phyloP scores from a whole-genome alignment of 331 rosid genomes.

The Pyrus hybrid region DNA sequence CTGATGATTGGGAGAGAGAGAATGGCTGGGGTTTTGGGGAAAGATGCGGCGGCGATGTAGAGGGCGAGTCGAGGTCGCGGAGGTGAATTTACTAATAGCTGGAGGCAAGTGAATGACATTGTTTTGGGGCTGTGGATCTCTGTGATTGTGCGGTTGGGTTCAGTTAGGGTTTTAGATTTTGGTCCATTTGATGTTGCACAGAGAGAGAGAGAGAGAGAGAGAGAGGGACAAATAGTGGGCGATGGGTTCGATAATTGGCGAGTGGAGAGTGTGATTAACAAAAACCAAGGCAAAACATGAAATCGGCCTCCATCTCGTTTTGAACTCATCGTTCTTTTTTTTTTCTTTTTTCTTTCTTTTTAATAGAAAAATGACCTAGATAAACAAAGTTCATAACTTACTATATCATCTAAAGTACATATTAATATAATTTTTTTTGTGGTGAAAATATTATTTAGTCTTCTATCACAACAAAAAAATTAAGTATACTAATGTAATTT shows the following conservation, averaged over 20 bases:
- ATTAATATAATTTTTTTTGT: too few species aligned
- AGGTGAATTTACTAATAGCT: slow-evolving; percentile 21
- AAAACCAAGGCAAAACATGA: too few species aligned
- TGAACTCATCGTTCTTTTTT: too few species aligned
- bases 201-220: neutral
- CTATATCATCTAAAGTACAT: too few species aligned
- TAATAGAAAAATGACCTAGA: too few species aligned
- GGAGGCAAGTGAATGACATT: slow-evolving; percentile 51
- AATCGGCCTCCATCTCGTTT: too few species aligned
- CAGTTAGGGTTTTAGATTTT: slow-evolving; percentile 4
- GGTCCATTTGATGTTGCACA: neutral
- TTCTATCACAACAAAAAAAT: too few species aligned
- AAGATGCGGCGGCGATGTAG: neutral
- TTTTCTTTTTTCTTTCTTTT: too few species aligned
- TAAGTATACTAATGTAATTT: too few species aligned
- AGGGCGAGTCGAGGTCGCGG: slow-evolving; percentile 23
- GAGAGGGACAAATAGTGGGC: neutral
- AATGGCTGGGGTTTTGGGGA: slow-evolving; percentile 15
- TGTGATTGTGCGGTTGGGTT: neutral
- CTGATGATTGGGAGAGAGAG: slow-evolving; percentile 23
- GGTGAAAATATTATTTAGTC: too few species aligned
- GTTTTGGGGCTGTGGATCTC: neutral
- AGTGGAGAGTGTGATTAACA: too few species aligned
- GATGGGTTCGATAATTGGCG: slow-evolving; percentile 12
- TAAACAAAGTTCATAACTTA: too few species aligned